phyloP scores from a whole-genome alignment of 2,329 filamentous ascomycete genomes.

The Epichloe sp. region DNA sequence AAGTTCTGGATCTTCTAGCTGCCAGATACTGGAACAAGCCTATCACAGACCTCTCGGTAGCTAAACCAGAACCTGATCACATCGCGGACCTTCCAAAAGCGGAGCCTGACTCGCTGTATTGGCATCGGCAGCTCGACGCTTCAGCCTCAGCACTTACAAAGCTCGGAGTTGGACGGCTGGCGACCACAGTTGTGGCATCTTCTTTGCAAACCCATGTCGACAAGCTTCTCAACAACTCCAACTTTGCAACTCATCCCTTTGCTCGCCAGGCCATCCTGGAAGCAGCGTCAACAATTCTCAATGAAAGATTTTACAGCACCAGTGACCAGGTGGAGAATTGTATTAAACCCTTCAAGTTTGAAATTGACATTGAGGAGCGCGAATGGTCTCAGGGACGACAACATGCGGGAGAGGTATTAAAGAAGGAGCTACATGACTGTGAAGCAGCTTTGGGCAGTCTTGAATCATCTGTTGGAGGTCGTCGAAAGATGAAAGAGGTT shows the following conservation, averaged over 20 bases:
- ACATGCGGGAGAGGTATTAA: constrained; percentile 68
- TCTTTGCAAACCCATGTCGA: constrained; percentile 81
- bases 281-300: constrained; percentile 77
- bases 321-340: constrained; percentile 98
- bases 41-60: constrained; percentile 62
- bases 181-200: constrained; percentile 80
- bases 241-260: constrained; percentile 82
- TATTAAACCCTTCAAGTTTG: constrained; percentile 97
- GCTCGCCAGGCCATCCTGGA: constrained; percentile 87
- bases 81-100: constrained; percentile 72
- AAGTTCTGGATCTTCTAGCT: constrained; percentile 83
- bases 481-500: constrained; percentile 77
- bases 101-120: constrained; percentile 73
- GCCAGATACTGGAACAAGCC: constrained; percentile 97
- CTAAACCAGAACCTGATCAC: constrained; percentile 54
- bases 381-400: constrained; percentile 83
- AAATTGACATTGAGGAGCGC: constrained; percentile 83
- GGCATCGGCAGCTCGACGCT: constrained; percentile 88
- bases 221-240: constrained; percentile 62
- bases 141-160: constrained; percentile 86
- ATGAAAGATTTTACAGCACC: constrained; percentile 91
- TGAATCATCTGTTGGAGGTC: constrained; percentile 66
- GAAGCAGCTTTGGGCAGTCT: constrained; percentile 64
- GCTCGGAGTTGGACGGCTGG: constrained; percentile 80
- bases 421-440: constrained; percentile 74